A percentile compares a stretch with the other conserved stretches of the same genome.
Evolutionary conservation across 225 moss, liverwort and hornwort genomes (phyloP).

Genomic region (Polytrichum commune): DNA sequence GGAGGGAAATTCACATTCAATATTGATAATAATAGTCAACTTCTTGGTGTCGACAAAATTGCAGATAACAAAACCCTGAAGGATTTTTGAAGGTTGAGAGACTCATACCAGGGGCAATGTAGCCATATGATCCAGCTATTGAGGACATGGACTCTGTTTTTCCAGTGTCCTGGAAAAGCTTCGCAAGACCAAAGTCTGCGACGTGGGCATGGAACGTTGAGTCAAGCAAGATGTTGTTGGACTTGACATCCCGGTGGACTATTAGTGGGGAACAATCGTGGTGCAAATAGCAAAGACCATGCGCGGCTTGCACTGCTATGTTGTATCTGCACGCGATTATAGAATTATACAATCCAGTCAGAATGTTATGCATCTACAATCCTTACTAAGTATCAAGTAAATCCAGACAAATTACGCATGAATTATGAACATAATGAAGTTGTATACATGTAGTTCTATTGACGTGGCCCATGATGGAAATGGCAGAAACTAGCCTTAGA

Average conservation of each 20-base stretch:
- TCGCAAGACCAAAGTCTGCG: constrained; percentile 89
- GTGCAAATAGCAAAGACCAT: constrained; percentile 83
- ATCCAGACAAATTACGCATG: too few species aligned
- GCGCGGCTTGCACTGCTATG: constrained; percentile 88
- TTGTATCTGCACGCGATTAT: constrained; percentile 37
- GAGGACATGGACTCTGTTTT: constrained; percentile 95
- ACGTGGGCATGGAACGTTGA: constrained; percentile 84
- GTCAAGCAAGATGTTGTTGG: constrained; percentile 86
- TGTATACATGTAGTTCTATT: too few species aligned
- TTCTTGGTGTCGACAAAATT: too few species aligned
- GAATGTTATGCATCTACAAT: too few species aligned
- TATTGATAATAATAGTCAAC: too few species aligned
- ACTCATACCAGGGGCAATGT: constrained; percentile 74
- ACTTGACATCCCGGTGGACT: constrained; percentile 88
- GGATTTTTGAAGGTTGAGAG: background rate
- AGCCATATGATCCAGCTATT: constrained; percentile 86
- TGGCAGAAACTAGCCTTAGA: too few species aligned
- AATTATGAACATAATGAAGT: too few species aligned
- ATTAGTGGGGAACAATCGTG: constrained; percentile 91
- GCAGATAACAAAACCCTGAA: too few species aligned
- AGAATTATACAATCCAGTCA: too few species aligned
- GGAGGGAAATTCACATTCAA: too few species aligned
- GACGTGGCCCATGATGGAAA: too few species aligned
- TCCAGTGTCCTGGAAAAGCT: constrained; percentile 74
- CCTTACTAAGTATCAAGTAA: too few species aligned